phyloP scores from a whole-genome alignment of 495 filamentous ascomycete species.

The Aspergillus sclerotiicarbonarius region DNA sequence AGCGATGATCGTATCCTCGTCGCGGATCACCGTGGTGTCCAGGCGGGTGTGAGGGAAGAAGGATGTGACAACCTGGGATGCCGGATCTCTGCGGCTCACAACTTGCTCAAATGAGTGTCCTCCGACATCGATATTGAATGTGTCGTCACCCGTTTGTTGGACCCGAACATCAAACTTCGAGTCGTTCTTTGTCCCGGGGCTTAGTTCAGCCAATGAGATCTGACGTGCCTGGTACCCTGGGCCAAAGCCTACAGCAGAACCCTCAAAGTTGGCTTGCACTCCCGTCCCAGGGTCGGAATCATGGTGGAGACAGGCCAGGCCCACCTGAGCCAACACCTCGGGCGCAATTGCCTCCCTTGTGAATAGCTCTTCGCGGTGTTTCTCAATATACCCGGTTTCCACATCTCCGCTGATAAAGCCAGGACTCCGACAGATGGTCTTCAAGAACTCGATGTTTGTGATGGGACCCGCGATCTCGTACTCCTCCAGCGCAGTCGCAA shows the following conservation, averaged over 20 bases:
- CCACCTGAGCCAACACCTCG: slow-evolving; percentile 80
- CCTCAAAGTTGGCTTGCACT: slow-evolving; percentile 24
- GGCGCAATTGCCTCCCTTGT: slow-evolving; percentile 47
- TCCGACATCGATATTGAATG: slow-evolving; percentile 66
- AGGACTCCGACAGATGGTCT: slow-evolving; percentile 72
- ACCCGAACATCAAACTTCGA: slow-evolving; percentile 63
- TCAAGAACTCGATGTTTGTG: slow-evolving; percentile 97
- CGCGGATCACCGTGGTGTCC: slow-evolving; percentile 73
- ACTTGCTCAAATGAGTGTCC: slow-evolving; percentile 48
- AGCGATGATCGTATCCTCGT: slow-evolving; percentile 66
- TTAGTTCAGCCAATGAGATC: slow-evolving; percentile 51
- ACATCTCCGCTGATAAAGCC: slow-evolving; percentile 86
- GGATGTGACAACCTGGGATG: slow-evolving; percentile 43
- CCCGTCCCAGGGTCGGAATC: slow-evolving; percentile 22
- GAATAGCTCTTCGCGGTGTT: slow-evolving; percentile 76
- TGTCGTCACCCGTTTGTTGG: slow-evolving; percentile 57
- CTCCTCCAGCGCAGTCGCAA: slow-evolving; percentile 76
- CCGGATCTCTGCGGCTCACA: slow-evolving; percentile 37
- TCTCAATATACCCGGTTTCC: slow-evolving; percentile 94
- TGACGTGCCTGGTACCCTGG: slow-evolving; percentile 51
- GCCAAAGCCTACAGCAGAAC: slow-evolving; percentile 51
- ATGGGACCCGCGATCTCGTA: slow-evolving; percentile 91
- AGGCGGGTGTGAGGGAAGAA: slow-evolving; percentile 76
- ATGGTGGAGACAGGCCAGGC: slow-evolving; percentile 63
- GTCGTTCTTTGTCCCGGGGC: slow-evolving; percentile 22